Evolutionary conservation across 441 rosid genomes (phyloP).

Genomic region (Kokia cookei): DNA sequence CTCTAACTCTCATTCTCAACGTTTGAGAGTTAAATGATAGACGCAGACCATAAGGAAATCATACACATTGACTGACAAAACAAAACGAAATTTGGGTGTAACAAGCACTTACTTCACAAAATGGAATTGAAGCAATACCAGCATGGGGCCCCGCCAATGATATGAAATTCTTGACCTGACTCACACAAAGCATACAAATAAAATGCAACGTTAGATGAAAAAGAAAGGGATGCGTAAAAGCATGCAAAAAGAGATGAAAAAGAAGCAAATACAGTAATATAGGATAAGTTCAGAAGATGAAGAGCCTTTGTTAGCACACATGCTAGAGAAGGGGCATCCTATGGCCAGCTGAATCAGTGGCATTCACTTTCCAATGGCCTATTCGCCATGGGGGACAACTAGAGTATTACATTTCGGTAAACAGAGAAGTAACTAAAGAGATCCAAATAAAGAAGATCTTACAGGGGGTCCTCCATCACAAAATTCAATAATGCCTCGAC

Average conservation of each 20-base stretch:
- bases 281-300: not conserved
- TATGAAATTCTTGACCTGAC: slow-evolving; percentile 73
- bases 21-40: not conserved
- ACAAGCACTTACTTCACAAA: slow-evolving; percentile 58
- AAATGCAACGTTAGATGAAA: not conserved
- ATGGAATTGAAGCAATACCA: slow-evolving; percentile 77
- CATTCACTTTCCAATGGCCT: not conserved
- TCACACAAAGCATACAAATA: not conserved
- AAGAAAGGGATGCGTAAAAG: not conserved
- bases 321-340: not conserved
- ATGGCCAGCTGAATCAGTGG: not conserved
- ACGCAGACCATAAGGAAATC: not conserved
- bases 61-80: not conserved
- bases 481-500: slow-evolving; percentile 72
- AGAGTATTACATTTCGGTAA: not conserved
- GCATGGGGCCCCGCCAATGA: slow-evolving; percentile 82
- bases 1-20: not conserved
- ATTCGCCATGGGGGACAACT: not conserved
- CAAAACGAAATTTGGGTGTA: not conserved
- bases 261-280: not conserved
- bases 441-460: slow-evolving; percentile 4
- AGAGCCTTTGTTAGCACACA: not conserved
- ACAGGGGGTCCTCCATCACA: slow-evolving; percentile 83
- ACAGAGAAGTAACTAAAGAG: not conserved
- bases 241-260: not conserved